phyloP scores from a whole-genome alignment of 2,329 filamentous ascomycete species.

The Botrytis squamosa region DNA sequence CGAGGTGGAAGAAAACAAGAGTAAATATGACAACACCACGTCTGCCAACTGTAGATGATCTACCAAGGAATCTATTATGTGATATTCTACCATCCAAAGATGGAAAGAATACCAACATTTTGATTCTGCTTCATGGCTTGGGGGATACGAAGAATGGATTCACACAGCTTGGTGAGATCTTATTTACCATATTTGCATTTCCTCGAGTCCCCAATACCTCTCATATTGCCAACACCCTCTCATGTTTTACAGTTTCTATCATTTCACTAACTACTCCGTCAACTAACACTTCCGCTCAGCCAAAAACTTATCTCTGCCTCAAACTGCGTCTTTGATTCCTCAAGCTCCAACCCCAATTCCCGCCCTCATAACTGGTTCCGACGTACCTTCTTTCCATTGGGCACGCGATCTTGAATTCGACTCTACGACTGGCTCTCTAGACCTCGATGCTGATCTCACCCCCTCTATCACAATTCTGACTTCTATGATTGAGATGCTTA shows the following conservation, averaged over 20 bases:
- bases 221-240: neutral
- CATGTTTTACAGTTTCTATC: neutral
- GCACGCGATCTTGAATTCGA: conserved; percentile 59
- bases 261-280: neutral
- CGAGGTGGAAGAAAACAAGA: neutral
- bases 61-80: conserved; percentile 45
- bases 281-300: conserved; percentile 25
- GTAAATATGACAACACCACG: conserved; percentile 21
- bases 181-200: neutral
- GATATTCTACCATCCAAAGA: conserved; percentile 38
- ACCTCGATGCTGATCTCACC: conserved; percentile 54
- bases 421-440: conserved; percentile 49
- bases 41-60: conserved; percentile 45
- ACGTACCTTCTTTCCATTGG: conserved; percentile 52
- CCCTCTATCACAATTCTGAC: conserved; percentile 44
- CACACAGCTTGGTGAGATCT: conserved; percentile 47
- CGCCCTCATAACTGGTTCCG: conserved; percentile 44
- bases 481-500: conserved; percentile 46
- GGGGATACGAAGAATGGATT: conserved; percentile 63
- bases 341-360: conserved; percentile 60
- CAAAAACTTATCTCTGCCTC: conserved; percentile 59
- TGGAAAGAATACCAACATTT: conserved; percentile 53
- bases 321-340: conserved; percentile 62
- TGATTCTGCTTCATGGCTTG: conserved; percentile 67
- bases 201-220: too few relatives aligned